Percentiles rank a stretch among this genome's conserved stretches.
Evolutionary conservation across 1,284 basidiomycete genomes (phyloP).

Genomic region (Marasmius tenuissimus): DNA sequence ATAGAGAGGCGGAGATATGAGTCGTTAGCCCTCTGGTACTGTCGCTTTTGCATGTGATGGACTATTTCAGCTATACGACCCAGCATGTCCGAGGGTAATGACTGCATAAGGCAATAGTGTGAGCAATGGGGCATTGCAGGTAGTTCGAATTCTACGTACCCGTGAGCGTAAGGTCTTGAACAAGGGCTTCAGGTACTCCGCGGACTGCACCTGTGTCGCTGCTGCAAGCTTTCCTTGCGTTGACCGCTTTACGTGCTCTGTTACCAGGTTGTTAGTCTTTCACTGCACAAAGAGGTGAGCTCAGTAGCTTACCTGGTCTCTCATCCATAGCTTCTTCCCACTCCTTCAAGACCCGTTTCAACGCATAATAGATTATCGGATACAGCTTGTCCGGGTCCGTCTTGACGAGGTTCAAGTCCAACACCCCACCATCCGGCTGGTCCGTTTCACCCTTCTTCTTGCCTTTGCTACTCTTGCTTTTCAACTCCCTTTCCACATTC

Average conservation of each 20-base stretch:
- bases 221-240: slow-evolving; percentile 93
- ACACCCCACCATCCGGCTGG: slow-evolving; percentile 47
- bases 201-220: slow-evolving; percentile 94
- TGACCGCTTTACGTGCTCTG: slow-evolving; percentile 80
- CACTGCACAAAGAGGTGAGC: not conserved
- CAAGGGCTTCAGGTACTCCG: slow-evolving; percentile 94
- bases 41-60: slow-evolving; percentile 91
- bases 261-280: slow-evolving; percentile 9
- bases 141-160: slow-evolving; percentile 45
- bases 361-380: slow-evolving; percentile 95
- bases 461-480: slow-evolving; percentile 57
- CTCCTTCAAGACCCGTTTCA: slow-evolving; percentile 91
- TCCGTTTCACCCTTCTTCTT: slow-evolving; percentile 66
- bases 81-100: slow-evolving; percentile 83
- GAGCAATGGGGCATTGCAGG: not conserved
- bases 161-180: slow-evolving; percentile 88
- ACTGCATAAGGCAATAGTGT: slow-evolving; percentile 41
- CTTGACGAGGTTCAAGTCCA: slow-evolving; percentile 85
- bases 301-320: slow-evolving; percentile 68
- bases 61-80: slow-evolving; percentile 93
- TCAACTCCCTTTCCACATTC: slow-evolving; percentile 72
- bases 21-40: slow-evolving; percentile 96
- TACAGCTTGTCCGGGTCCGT: slow-evolving; percentile 95
- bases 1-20: slow-evolving; percentile 96
- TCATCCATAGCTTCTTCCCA: slow-evolving; percentile 96